Base-by-base conservation (phyloP, 768 basidiomycete species). In the Pleurotus pulmonarius region DNA sequence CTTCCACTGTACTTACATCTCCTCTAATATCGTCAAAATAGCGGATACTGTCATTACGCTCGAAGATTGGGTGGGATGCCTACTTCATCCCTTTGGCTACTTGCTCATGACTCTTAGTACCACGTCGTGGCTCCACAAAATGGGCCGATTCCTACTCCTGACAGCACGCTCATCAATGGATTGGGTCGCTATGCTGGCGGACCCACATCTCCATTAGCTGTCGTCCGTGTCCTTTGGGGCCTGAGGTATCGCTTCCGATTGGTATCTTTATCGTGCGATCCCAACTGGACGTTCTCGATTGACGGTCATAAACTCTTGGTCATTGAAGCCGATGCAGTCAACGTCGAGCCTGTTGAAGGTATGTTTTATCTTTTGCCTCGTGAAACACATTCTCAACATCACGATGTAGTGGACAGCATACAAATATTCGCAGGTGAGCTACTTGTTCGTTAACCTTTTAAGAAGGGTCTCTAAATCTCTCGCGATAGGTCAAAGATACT, bases 191-290 rank as follows among this genome's bases (percentile, higher is more conserved):
- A 64, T 58, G 46, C 60, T 11, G 60, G 60, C 11, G 78, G 82
- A 5, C 75, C 78, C 13, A 29, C 59, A 1, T 57, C 63, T 1
- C 63, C 71, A 1, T 65, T 80, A 24, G 59, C 80, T 0, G 69
- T 80, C 4, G 67, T 83, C 60, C 67, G 67, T 34, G 77, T 83
- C 12, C 34, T 58, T 2, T 57, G 47, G 0, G 72, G 73, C 4
- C 13, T 55, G 2, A 37, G 34, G 13, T 72, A 79, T 55, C 72
- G 82, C n/a, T 77, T 82, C 67, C 77, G 82, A 5, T 18, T 83
- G 4, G 49, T 80, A 45, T 61, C 64, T 38, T 66, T 69, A 16
- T 71, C 75, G 26, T 77, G 78, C 58, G 64, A 68, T 18, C 69
- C 72, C 5, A 64, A 61, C 40, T 73, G 62, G 54, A 56, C 49